These are phyloP conservation scores for Cordyceps javanica DNA, from an alignment of 2,329 filamentous ascomycete species.

Conservation along the genomic window DNA sequence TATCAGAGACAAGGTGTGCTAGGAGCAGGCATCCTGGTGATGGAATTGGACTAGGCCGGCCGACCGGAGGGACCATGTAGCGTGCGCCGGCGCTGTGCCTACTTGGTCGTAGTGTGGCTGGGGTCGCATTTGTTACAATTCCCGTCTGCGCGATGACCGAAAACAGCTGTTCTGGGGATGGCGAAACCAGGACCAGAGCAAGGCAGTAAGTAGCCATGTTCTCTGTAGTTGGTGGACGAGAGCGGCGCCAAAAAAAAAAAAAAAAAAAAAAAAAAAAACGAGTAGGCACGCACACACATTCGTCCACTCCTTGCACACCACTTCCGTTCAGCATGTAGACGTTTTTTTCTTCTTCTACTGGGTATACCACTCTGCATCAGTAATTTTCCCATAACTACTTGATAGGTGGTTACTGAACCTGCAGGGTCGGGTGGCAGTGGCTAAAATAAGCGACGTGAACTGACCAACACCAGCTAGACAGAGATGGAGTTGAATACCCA, in stretches of 20 bases:
- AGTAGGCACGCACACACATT: no score
- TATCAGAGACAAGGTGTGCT: not conserved
- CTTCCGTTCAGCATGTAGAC: no score
- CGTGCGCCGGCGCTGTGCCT: slow-evolving; percentile 2
- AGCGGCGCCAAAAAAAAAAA: no score
- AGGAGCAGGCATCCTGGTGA: not conserved
- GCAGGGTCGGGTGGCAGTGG: not conserved
- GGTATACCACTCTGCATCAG: no score
- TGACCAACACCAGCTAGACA: not conserved
- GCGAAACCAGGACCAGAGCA: not conserved
- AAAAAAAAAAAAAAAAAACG: no score
- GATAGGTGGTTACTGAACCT: no score
- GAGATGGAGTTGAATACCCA: not conserved
- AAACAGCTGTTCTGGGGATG: slow-evolving; percentile 1
- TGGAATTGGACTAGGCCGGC: slow-evolving; percentile 1
- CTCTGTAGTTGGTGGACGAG: not conserved
- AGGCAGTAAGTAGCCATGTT: no score
- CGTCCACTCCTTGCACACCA: no score
- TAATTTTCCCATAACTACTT: no score
- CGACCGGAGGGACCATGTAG: not conserved
- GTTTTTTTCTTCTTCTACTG: no score
- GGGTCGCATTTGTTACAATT: slow-evolving; percentile 2
- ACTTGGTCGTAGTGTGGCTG: slow-evolving; percentile 7
- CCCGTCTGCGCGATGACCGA: slow-evolving; percentile 1
- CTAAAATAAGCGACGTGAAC: not conserved